phyloP scores from a whole-genome alignment of 2,329 filamentous ascomycete species.

The Xylariales sp. region DNA sequence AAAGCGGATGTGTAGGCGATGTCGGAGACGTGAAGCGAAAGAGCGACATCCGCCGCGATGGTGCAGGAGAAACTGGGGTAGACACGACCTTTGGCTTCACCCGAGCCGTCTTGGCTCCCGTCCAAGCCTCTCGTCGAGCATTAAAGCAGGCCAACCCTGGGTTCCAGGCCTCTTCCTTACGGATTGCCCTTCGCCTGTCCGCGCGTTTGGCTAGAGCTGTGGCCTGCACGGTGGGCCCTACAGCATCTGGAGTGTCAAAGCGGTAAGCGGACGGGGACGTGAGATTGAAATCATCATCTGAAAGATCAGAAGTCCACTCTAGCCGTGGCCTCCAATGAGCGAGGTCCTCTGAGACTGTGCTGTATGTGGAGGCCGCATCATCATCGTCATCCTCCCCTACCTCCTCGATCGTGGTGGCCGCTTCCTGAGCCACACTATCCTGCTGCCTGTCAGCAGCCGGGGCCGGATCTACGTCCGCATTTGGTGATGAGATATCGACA shows the following conservation, averaged over 20 bases:
- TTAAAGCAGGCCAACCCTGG: constrained; percentile 76
- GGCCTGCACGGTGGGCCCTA: constrained; percentile 36
- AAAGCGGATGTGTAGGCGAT: constrained; percentile 17
- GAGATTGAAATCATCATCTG: constrained; percentile 43
- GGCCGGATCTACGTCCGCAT: background rate
- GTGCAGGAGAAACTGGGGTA: constrained; percentile 33
- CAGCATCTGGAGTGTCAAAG: constrained; percentile 45
- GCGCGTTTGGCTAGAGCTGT: constrained; percentile 46
- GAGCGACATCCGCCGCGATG: constrained; percentile 47
- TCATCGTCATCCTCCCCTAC: constrained; percentile 37
- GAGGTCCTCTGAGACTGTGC: constrained; percentile 46
- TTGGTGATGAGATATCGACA: too few species aligned
- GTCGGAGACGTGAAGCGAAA: constrained; percentile 37
- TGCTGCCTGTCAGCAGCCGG: background rate
- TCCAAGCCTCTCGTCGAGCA: constrained; percentile 78
- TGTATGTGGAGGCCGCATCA: constrained; percentile 35
- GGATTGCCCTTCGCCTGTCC: constrained; percentile 51
- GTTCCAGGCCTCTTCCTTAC: constrained; percentile 72
- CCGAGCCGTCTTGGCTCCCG: constrained; percentile 62
- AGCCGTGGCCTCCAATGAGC: constrained; percentile 44
- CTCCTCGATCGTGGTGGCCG: constrained; percentile 28
- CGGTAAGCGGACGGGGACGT: constrained; percentile 41
- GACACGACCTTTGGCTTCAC: constrained; percentile 42
- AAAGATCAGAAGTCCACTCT: constrained; percentile 56
- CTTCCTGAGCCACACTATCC: constrained; percentile 12